phyloP scores from a whole-genome alignment of 1,284 basidiomycete genomes.

The Mycosarcoma mackinlayi region DNA sequence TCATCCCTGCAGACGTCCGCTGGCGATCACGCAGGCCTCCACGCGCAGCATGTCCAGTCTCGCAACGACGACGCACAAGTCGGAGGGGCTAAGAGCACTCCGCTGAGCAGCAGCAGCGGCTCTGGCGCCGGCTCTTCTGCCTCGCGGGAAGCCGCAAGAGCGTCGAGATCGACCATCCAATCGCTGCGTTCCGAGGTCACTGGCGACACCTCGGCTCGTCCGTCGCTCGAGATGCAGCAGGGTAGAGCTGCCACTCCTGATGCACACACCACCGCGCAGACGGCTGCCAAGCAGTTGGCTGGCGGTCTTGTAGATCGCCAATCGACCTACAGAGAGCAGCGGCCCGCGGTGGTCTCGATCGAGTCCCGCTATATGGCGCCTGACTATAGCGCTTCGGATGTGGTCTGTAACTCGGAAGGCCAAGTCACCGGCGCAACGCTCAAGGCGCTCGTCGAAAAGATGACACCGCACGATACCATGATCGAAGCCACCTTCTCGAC shows the following conservation, averaged over 20 bases:
- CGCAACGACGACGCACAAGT: constrained; percentile 2
- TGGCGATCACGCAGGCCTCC: background rate
- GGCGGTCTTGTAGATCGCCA: constrained; percentile 34
- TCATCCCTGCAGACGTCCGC: constrained; percentile 20
- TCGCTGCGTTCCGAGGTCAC: constrained; percentile 51
- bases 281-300: constrained; percentile 35
- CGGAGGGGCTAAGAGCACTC: constrained; percentile 12
- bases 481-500: constrained; percentile 82
- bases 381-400: constrained; percentile 75
- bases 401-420: constrained; percentile 89
- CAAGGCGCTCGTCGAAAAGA: constrained; percentile 87
- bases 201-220: constrained; percentile 54
- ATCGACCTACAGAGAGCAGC: constrained; percentile 38
- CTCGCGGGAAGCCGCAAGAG: constrained; percentile 34
- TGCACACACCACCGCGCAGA: constrained; percentile 39
- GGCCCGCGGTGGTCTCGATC: constrained; percentile 27
- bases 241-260: constrained; percentile 8
- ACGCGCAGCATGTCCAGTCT: constrained; percentile 10
- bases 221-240: constrained; percentile 51
- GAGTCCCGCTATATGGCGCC: constrained; percentile 50
- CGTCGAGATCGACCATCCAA: constrained; percentile 47
- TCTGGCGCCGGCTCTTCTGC: constrained; percentile 31
- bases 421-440: constrained; percentile 90
- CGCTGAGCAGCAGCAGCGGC: constrained; percentile 26
- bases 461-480: constrained; percentile 92